Base-by-base conservation (phyloP, 2,329 filamentous ascomycete genomes). In the Aspergillus transmontanensis region DNA sequence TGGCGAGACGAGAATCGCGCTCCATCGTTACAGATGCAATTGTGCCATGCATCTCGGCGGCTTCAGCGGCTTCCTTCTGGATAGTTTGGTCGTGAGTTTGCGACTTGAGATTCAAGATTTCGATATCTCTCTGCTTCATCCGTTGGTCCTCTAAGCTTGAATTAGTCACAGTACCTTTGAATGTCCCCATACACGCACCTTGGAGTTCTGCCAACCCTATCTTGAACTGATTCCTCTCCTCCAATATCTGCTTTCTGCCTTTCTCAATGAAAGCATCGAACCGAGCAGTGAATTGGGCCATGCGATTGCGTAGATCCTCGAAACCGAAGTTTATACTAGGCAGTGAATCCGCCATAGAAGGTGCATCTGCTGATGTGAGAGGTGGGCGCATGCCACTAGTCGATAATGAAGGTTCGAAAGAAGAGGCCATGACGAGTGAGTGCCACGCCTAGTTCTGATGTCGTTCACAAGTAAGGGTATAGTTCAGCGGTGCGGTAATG, bases 191-290 rank as follows among this genome's bases (percentile, higher is more conserved):
- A 14, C 12, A 58, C 68, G 57, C 84, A 96, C 94, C 94, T 82
- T 96, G 90, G 41, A 97, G 81, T 78, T 98, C 95, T 53, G 93
- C 90, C 28, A 98, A 83, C 72, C 91, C 96, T 82, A 95, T 90
- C 67, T 91, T 91, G 75, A 97, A 99, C 65, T 96, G 90, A 74
- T 97, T 98, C 74, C 93, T 88, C 82, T 98, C 94, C 73, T 97
- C 93, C 9, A 98, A 78, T 0, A 98, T 92, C 59, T 92, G 88
- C 78, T 96, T 96, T 57, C 94, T 87, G 0, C 94, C 93, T 67
- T 92, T 89, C 74, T 97, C 94, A 67, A 99, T 97, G 71, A 97
- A 98, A 0, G 89, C 89, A 75, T 99, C 95, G 72, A 99, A 99
- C 71, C 88, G 90, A 10, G 88, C 86, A 0, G 91, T 97, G 77